Evolutionary conservation across 257 asterid species (phyloP), one percentile per base, ranked within the genome.

Genomic region (Gentiana straminea): DNA sequence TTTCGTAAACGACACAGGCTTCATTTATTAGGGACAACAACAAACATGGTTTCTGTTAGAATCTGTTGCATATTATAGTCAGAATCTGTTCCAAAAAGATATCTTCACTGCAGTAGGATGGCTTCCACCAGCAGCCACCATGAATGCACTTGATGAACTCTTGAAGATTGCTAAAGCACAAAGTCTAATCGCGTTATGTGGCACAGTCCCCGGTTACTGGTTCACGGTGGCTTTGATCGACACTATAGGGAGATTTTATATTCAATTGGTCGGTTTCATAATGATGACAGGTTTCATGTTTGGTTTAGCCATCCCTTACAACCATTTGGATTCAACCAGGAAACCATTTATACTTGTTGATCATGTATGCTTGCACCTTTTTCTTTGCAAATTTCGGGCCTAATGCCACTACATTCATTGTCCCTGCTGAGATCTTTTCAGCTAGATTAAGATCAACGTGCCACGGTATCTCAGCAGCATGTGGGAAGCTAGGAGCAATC

Each of bases 161-260:
- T 73, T 43, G 71, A 68, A 67, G 5, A 78, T 78, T 4, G 65
- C 65, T 50, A 59, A 62, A 34, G 78, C 78, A 24, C 78, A 73
- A 36, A 68, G 74, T 1, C 59, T 80, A n/a, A 79, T 79, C 24
- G 85, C 82, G 11, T 68, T 79, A 1, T 79, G 82, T 66, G 73
- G 82, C 56, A 78, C 84, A 0, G 84, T 78, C 35, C 86, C 84
- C 0, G 84, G 84, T 1, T 78, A 78, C 56, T 78, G 84, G 78
- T 73, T 72, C 45, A 72, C 77, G 0, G 77, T 72, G 37, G 59
- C 52, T 24, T 46, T 72, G 44, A 72, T 72, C 35, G 77, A 72
- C 63, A 51, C 0, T 8, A 55, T 72, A 0, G 77, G 77, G 35
- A 62, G 77, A 60, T 73, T 67, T 58, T 54, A 60, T 0, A 67